A percentile compares a stretch with the other conserved stretches of the same genome.
These are phyloP conservation scores for Pouteria glomerata DNA, from an alignment of 148 eudicot species.

Conservation along the genomic window DNA sequence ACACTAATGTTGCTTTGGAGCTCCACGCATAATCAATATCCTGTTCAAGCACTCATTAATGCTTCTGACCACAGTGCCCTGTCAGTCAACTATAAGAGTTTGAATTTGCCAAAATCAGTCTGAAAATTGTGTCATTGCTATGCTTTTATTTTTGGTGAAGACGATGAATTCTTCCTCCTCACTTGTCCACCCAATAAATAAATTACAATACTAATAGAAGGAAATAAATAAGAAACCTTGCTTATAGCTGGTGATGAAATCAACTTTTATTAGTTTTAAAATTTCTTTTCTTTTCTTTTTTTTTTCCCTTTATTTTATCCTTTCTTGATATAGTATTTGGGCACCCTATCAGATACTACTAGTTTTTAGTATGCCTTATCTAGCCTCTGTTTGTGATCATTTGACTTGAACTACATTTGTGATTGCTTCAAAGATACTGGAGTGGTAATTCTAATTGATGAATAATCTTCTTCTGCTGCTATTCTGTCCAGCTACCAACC, in stretches of 20 bases:
- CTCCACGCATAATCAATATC: neutral
- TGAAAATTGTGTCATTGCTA: too few species aligned
- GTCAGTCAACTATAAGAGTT: too few species aligned
- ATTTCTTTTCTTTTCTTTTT: too few species aligned
- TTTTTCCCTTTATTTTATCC: too few species aligned
- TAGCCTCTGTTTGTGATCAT: neutral
- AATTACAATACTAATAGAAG: too few species aligned
- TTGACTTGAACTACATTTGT: neutral
- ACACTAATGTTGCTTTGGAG: neutral
- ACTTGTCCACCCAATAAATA: too few species aligned
- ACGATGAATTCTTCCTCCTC: too few species aligned
- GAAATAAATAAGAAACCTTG: too few species aligned
- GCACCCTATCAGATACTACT: neutral
- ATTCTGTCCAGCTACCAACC: conserved; percentile 66
- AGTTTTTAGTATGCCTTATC: neutral
- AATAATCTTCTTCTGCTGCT: neutral
- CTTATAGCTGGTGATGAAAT: too few species aligned
- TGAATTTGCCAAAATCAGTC: neutral
- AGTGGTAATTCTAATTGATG: neutral
- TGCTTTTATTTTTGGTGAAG: too few species aligned
- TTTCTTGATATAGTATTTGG: neutral
- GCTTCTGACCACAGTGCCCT: neutral
- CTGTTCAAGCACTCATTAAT: neutral
- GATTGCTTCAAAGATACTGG: neutral
- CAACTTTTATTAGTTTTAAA: too few species aligned